Conservation (phyloP, 106 monocot species). For the Cymbidium sinense region DNA sequence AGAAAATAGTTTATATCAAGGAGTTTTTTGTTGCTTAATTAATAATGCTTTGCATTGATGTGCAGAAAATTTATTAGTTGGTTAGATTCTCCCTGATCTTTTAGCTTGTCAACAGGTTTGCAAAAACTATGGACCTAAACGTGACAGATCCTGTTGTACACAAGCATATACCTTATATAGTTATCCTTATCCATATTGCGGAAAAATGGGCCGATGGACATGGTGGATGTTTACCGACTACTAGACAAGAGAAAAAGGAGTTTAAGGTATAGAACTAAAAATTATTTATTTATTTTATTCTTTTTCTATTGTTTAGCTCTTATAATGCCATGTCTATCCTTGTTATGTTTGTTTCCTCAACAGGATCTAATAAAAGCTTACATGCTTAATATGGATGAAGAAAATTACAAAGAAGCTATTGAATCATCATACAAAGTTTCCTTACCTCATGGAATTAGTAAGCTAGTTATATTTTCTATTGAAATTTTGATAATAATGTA, state of each 20-base stretch:
- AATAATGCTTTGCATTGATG: not conserved
- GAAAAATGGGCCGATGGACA: slow-evolving; percentile 82
- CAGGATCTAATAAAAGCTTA: slow-evolving; percentile 74
- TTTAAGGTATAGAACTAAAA: slow-evolving; percentile 62
- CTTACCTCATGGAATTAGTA: slow-evolving; percentile 71
- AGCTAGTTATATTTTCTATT: slow-evolving; percentile 25
- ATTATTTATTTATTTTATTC: not conserved
- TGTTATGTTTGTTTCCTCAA: slow-evolving; percentile 5
- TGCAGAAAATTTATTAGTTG: not conserved
- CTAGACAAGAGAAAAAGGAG: slow-evolving; percentile 92
- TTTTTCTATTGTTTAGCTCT: not conserved
- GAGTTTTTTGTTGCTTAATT: not conserved
- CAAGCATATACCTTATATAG: slow-evolving; percentile 89
- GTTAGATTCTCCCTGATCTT: slow-evolving; percentile 1
- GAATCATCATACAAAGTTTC: slow-evolving; percentile 92
- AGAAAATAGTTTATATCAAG: not conserved
- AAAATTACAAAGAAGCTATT: slow-evolving; percentile 95
- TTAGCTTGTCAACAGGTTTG: slow-evolving; percentile 48
- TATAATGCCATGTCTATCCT: not conserved
- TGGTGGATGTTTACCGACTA: slow-evolving; percentile 72
- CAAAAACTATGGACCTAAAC: slow-evolving; percentile 63
- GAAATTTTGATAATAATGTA: not conserved
- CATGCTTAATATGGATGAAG: slow-evolving; percentile 89
- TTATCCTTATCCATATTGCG: slow-evolving; percentile 79
- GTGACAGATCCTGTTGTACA: slow-evolving; percentile 73